Evolutionary conservation across 352 stramenopile genomes (phyloP).

Genomic region (Globisporangium paroecandrum): DNA sequence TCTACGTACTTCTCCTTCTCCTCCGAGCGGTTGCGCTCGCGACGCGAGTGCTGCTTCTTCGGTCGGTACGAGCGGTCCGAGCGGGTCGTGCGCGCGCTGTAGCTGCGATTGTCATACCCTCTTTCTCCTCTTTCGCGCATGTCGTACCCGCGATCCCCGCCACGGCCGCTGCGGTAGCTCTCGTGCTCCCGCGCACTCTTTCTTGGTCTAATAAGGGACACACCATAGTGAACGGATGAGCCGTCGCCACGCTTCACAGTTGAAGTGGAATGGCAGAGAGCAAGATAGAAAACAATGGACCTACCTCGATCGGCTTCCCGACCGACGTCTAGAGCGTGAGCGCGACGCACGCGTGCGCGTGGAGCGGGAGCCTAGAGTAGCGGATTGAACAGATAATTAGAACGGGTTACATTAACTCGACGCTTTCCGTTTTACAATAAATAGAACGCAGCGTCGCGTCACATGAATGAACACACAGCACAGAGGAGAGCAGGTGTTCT

Average conservation of each 20-base stretch:
- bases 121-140: background rate
- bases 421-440: background rate
- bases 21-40: slow-evolving; percentile 11
- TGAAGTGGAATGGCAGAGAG: background rate
- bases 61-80: slow-evolving; percentile 14
- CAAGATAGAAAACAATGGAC: background rate
- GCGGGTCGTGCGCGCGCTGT: slow-evolving; percentile 14
- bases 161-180: slow-evolving; percentile 3
- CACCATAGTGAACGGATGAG: background rate
- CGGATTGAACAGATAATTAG: background rate
- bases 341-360: slow-evolving; percentile 7
- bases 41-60: slow-evolving; percentile 16
- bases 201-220: slow-evolving; percentile 2
- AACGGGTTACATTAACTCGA: background rate
- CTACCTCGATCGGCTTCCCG: slow-evolving; percentile 15
- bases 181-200: slow-evolving; percentile 12
- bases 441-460: background rate
- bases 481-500: background rate
- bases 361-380: slow-evolving; percentile 15
- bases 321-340: slow-evolving; percentile 19
- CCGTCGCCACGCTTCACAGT: background rate
- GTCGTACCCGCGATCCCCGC: slow-evolving; percentile 4
- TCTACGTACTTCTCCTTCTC: slow-evolving; percentile 15
- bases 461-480: background rate
- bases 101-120: slow-evolving; percentile 18